Percentiles rank a stretch among this genome's conserved stretches.
Evolutionary conservation across 1,284 basidiomycete genomes (phyloP).

Genomic region (Psilocybe mexicana): DNA sequence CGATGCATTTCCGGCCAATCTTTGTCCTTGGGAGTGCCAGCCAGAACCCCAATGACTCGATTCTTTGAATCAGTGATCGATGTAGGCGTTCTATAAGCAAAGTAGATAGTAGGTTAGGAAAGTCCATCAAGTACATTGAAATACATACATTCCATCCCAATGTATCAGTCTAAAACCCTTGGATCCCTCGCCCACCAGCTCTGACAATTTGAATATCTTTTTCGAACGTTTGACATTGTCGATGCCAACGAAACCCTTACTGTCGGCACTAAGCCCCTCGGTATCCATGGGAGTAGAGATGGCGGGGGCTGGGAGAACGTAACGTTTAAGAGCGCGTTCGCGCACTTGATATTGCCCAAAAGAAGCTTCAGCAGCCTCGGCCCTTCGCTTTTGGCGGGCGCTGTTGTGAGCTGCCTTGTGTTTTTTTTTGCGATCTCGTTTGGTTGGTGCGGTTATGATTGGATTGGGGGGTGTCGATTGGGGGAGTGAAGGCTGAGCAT

Average conservation of each 20-base stretch:
- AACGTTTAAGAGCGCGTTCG: not conserved
- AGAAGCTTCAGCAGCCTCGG: too few relatives aligned
- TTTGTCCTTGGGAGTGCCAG: conserved; percentile 3
- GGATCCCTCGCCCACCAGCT: conserved; percentile 1
- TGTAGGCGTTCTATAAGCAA: not conserved
- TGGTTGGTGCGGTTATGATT: too few relatives aligned
- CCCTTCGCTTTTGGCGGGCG: too few relatives aligned
- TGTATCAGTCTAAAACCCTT: not conserved
- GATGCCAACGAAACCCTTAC: not conserved
- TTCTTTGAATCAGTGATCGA: not conserved
- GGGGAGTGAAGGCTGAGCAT: too few relatives aligned
- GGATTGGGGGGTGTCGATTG: too few relatives aligned
- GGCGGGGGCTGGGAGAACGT: not conserved
- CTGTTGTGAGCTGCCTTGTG: too few relatives aligned
- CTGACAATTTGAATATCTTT: not conserved
- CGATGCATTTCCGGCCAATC: not conserved
- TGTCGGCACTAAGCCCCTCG: not conserved
- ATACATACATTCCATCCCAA: conserved; percentile 6
- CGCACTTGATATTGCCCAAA: too few relatives aligned
- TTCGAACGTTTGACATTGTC: not conserved
- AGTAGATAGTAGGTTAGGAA: not conserved
- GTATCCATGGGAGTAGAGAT: not conserved
- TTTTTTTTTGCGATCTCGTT: too few relatives aligned
- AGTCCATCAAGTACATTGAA: too few relatives aligned
- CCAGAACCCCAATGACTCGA: not conserved